phyloP scores from a whole-genome alignment of 768 basidiomycete species.

The Baorangia bicolor region DNA sequence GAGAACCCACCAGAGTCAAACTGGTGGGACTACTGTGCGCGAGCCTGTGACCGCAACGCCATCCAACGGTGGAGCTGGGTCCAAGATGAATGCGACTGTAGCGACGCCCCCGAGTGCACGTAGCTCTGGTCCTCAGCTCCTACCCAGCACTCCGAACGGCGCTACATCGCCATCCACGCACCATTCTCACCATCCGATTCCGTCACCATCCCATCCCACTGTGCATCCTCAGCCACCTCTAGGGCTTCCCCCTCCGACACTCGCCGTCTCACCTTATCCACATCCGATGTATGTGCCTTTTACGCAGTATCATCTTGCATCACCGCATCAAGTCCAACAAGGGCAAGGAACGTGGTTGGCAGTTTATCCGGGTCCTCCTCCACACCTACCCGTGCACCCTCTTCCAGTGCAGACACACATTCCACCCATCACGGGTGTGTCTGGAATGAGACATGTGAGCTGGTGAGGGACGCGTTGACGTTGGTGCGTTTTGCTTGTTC shows the following conservation, averaged over 20 bases:
- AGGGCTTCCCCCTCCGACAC: constrained; percentile 14
- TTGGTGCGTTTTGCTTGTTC: constrained; percentile 1
- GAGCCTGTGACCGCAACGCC: neutral
- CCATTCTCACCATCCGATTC: constrained; percentile 2
- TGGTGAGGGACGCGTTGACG: constrained; percentile 18
- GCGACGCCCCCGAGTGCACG: constrained; percentile 3
- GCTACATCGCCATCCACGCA: constrained; percentile 4
- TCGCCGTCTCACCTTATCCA: constrained; percentile 18
- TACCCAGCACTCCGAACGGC: neutral
- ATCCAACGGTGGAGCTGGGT: neutral
- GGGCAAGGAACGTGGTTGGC: constrained; percentile 25
- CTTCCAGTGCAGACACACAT: constrained; percentile 12
- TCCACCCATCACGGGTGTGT: constrained; percentile 18
- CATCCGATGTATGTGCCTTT: constrained; percentile 24
- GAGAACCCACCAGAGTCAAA: neutral
- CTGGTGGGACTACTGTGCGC: neutral
- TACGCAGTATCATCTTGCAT: constrained; percentile 17
- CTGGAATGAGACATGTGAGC: constrained; percentile 27
- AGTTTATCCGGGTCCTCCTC: constrained; percentile 20
- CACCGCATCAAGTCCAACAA: constrained; percentile 11
- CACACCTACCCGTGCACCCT: constrained; percentile 17
- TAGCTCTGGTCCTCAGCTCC: neutral
- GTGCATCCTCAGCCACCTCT: constrained; percentile 8
- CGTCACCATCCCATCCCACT: constrained; percentile 11
- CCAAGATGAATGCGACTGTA: constrained; percentile 9